Conservation (phyloP, 78 protist genomes). For the Andalucia godoyi region DNA sequence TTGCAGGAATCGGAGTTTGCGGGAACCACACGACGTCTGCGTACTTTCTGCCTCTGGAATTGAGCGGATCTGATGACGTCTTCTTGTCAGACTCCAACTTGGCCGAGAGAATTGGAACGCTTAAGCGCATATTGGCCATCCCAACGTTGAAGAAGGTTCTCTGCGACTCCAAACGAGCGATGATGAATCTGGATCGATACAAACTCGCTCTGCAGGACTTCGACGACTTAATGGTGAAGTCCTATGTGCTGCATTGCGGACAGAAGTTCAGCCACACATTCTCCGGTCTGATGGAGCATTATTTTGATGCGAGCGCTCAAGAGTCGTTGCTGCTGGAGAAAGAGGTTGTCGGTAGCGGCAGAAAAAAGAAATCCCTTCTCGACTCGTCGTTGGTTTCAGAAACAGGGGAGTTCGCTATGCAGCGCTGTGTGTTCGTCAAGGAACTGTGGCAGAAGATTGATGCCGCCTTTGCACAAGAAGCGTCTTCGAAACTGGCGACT, state of each 20-base stretch:
- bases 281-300: background rate
- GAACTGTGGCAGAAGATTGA: background rate
- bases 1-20: too few species aligned
- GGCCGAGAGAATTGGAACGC: too few species aligned
- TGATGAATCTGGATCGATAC: too few species aligned
- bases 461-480: background rate
- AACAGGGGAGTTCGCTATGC: background rate
- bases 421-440: background rate
- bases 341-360: background rate
- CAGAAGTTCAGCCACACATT: background rate
- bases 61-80: too few species aligned
- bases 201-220: too few species aligned
- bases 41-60: too few species aligned
- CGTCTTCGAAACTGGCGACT: background rate
- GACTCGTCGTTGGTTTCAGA: background rate
- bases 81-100: too few species aligned
- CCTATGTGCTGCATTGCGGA: background rate
- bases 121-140: too few species aligned
- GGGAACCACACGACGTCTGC: too few species aligned
- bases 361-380: background rate
- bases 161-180: too few species aligned
- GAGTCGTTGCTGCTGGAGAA: background rate
- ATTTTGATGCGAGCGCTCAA: background rate
- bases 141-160: too few species aligned
- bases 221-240: conserved; percentile 7